Conservation (phyloP, 805 yeast genomes). For the Nakazawaea populi region DNA sequence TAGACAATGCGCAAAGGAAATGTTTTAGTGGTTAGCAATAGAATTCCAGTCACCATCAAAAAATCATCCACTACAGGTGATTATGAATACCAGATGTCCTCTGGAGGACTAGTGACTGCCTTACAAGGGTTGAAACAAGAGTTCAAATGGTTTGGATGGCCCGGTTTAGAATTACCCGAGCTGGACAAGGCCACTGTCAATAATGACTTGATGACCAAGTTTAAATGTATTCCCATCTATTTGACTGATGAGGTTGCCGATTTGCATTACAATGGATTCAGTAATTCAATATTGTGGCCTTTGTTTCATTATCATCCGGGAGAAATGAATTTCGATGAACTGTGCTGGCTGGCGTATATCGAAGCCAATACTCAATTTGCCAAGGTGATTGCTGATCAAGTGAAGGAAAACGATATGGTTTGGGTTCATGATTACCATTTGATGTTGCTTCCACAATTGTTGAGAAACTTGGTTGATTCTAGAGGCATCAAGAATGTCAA, state of each 20-base stretch:
- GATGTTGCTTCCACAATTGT: slow-evolving; percentile 89
- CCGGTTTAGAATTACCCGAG: slow-evolving; percentile 82
- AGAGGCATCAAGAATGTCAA: slow-evolving; percentile 49
- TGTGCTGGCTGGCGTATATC: slow-evolving; percentile 96
- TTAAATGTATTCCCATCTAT: slow-evolving; percentile 87
- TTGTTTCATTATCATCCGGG: slow-evolving; percentile 98
- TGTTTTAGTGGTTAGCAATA: slow-evolving; percentile 87
- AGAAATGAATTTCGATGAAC: slow-evolving; percentile 96
- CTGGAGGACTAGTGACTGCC: slow-evolving; percentile 97
- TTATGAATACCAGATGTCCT: slow-evolving; percentile 85
- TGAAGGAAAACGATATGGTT: slow-evolving; percentile 77
- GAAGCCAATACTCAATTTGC: slow-evolving; percentile 88
- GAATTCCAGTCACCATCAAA: slow-evolving; percentile 90
- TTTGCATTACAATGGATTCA: slow-evolving; percentile 92
- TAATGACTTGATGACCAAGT: slow-evolving; percentile 64
- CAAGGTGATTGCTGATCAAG: slow-evolving; percentile 57
- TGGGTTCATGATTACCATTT: slow-evolving; percentile 99
- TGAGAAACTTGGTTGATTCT: slow-evolving; percentile 54
- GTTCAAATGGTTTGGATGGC: slow-evolving; percentile 99
- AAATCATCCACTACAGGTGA: slow-evolving; percentile 47
- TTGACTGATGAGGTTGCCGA: slow-evolving; percentile 88
- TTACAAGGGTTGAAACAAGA: slow-evolving; percentile 85
- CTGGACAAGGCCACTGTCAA: slow-evolving; percentile 66
- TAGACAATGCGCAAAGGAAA: slow-evolving; percentile 36
- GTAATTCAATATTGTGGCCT: slow-evolving; percentile 96